Evolutionary conservation across 257 asterid species (phyloP), one percentile per base, ranked within the genome.

Genomic region (Lycium ferocissimum): DNA sequence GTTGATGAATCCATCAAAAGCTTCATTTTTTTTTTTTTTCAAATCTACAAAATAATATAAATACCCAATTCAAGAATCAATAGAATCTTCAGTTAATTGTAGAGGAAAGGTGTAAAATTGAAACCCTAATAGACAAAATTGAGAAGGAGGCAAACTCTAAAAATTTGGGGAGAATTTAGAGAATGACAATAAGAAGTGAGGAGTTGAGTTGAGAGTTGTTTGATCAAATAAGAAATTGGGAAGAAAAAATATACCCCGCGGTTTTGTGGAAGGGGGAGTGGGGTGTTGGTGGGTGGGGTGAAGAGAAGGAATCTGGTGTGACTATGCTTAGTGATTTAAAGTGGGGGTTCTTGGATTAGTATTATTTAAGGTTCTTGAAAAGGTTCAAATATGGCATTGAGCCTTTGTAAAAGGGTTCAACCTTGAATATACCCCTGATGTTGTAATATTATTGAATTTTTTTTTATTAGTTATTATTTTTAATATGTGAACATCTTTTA

Each of bases 191-290:
- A n/a, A 72, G 80, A 72, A 43, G 66, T 59, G 33, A 4, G 26
- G 66, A 3, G 5, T 65, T 65, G n/a, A 26, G 33, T 26, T 26
- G 33, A 20, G 26, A 47, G 45, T 85, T 45, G 66, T 59, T 26
- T 84, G n/a, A 53, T 84, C 84, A 40, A 79, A 9, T 13, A 7
- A 54, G 37, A 40, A 9, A 9, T 9, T 35, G 56, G 3, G 26
- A 83, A 83, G 26, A 72, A 47, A 69, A 18, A 20, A 20, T 9
- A 73, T 47, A 75, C 81, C 81, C 22, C 62, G 81, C 81, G 45
- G 62, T 49, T 75, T 75, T 75, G 57, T 3, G 10, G 57, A 17
- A 13, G 9, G 57, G 57, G 57, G 57, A 0, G 12, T 5, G 0
- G 6, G 2, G 9, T n/a, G n/a, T n/a, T n/a, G 1, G 18, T 4